A percentile compares a stretch with the other conserved stretches of the same genome.
phyloP scores from a whole-genome alignment of 2,329 filamentous ascomycete genomes.

The Aspergillus sp. region DNA sequence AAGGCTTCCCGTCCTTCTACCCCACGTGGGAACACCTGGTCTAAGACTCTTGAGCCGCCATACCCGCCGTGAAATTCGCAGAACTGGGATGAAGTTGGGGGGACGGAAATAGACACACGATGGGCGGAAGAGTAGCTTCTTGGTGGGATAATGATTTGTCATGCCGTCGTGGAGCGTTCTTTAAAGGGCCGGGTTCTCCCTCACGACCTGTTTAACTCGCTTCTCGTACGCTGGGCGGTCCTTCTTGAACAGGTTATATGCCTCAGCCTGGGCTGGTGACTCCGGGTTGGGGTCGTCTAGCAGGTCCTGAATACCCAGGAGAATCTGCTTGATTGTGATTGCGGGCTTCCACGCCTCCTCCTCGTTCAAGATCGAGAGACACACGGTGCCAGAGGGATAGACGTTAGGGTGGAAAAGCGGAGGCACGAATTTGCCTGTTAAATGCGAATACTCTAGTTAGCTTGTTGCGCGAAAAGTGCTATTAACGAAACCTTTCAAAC shows the following conservation, averaged over 20 bases:
- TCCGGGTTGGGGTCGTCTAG: slow-evolving; percentile 97
- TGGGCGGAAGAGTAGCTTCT: neutral
- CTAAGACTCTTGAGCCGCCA: slow-evolving; percentile 2
- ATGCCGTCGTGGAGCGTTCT: neutral
- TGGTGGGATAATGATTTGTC: neutral
- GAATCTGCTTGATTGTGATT: slow-evolving; percentile 97
- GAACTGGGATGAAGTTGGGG: neutral
- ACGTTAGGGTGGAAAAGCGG: slow-evolving; percentile 98
- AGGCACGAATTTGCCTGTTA: slow-evolving; percentile 86
- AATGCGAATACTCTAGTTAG: neutral
- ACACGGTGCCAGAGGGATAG: slow-evolving; percentile 96
- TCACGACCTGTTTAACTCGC: slow-evolving; percentile 81
- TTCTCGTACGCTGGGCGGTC: slow-evolving; percentile 85
- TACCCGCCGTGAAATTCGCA: slow-evolving; percentile 8
- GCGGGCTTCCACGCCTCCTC: slow-evolving; percentile 98
- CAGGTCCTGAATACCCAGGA: slow-evolving; percentile 92
- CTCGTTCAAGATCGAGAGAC: slow-evolving; percentile 94
- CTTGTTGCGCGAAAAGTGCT: neutral
- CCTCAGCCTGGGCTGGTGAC: slow-evolving; percentile 93
- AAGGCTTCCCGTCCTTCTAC: neutral
- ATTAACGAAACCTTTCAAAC: too few species aligned
- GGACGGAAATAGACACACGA: neutral
- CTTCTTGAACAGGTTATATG: slow-evolving; percentile 95
- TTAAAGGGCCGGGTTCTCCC: slow-evolving; percentile 79
- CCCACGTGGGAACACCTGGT: slow-evolving; percentile 9